Evolutionary conservation across 2,329 filamentous ascomycete genomes (phyloP).

Genomic region (Chaetomiaceae sp.): DNA sequence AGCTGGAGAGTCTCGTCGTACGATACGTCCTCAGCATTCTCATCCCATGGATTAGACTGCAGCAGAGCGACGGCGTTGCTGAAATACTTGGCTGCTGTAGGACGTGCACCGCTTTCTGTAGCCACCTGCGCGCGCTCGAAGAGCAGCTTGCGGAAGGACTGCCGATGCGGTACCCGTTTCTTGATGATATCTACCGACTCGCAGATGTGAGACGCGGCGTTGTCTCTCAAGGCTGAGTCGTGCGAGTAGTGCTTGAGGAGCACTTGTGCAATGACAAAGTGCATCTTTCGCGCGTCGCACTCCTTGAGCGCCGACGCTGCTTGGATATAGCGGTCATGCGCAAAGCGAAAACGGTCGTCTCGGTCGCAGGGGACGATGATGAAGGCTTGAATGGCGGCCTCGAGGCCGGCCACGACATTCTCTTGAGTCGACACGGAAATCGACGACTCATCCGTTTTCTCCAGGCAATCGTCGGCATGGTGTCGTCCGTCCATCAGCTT

Average conservation of each 20-base stretch:
- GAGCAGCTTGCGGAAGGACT: slow-evolving; percentile 67
- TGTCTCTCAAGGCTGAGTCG: slow-evolving; percentile 61
- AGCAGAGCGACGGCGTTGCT: slow-evolving; percentile 70
- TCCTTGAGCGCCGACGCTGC: slow-evolving; percentile 66
- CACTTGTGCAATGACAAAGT: slow-evolving; percentile 79
- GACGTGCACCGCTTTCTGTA: slow-evolving; percentile 73
- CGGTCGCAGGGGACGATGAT: slow-evolving; percentile 75
- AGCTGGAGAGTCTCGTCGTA: slow-evolving; percentile 83
- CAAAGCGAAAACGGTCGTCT: slow-evolving; percentile 82
- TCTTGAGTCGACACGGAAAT: slow-evolving; percentile 53
- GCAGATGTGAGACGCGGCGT: slow-evolving; percentile 74
- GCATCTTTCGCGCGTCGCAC: slow-evolving; percentile 70
- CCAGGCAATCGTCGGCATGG: slow-evolving; percentile 41
- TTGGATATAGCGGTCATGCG: slow-evolving; percentile 79
- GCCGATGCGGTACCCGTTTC: slow-evolving; percentile 51
- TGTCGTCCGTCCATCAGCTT: slow-evolving; percentile 69
- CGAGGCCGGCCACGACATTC: slow-evolving; percentile 71
- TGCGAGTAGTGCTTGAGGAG: slow-evolving; percentile 64
- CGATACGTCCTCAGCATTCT: slow-evolving; percentile 61
- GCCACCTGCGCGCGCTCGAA: slow-evolving; percentile 73
- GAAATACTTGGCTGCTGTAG: slow-evolving; percentile 78
- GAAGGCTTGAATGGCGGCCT: slow-evolving; percentile 72
- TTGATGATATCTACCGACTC: slow-evolving; percentile 71
- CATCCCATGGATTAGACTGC: slow-evolving; percentile 72
- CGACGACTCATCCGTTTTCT: slow-evolving; percentile 25